Conservation (phyloP, 768 basidiomycete species). For the Suillus sp. region DNA sequence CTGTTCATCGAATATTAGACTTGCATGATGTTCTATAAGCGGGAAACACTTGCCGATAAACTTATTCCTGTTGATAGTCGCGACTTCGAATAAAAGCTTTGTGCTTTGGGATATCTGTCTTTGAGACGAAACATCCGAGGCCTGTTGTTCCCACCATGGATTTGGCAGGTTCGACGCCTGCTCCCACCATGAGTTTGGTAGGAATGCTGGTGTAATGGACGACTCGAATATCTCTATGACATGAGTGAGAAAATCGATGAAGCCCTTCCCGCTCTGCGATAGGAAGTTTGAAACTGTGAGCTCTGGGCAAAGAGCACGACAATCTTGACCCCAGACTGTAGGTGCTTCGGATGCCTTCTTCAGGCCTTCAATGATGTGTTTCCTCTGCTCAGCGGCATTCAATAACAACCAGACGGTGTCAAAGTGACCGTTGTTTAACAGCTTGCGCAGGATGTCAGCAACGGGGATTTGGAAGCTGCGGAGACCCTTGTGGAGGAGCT, state of each 20-base stretch:
- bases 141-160: slow-evolving; percentile 3
- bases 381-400: slow-evolving; percentile 15
- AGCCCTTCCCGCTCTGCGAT: slow-evolving; percentile 13
- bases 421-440: slow-evolving; percentile 10
- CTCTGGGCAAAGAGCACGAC: slow-evolving; percentile 24
- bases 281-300: slow-evolving; percentile 17
- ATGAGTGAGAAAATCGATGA: slow-evolving; percentile 10
- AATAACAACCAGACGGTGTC: slow-evolving; percentile 22
- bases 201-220: background rate
- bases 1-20: slow-evolving; percentile 8
- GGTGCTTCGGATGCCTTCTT: slow-evolving; percentile 11
- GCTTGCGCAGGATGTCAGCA: background rate
- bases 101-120: slow-evolving; percentile 4
- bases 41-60: slow-evolving; percentile 20
- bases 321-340: slow-evolving; percentile 14
- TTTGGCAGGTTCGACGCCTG: slow-evolving; percentile 19
- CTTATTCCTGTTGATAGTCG: slow-evolving; percentile 19
- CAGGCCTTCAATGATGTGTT: slow-evolving; percentile 22
- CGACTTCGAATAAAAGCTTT: slow-evolving; percentile 11
- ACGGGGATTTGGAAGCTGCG: background rate
- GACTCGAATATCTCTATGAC: slow-evolving; percentile 7
- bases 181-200: slow-evolving; percentile 10
- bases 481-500: slow-evolving; percentile 11
- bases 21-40: background rate
- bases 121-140: slow-evolving; percentile 12